These are phyloP conservation scores for Naematelia encephala DNA, from an alignment of 768 basidiomycete species.

Conservation along the genomic window DNA sequence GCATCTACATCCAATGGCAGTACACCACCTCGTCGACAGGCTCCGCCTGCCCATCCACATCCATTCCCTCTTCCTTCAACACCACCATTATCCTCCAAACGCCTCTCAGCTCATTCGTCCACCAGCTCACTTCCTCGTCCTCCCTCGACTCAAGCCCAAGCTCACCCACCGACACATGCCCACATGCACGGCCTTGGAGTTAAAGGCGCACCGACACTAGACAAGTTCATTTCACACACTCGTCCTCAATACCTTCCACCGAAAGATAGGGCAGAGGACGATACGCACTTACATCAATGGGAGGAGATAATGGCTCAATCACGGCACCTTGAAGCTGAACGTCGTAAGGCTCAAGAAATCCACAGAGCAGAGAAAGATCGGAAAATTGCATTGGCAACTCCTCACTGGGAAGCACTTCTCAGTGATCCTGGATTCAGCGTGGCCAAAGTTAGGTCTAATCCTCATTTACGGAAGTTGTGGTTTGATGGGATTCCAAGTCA, in stretches of 20 bases:
- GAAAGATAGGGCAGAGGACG: constrained; percentile 45
- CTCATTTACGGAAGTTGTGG: constrained; percentile 40
- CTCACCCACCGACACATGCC: not conserved
- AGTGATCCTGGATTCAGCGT: constrained; percentile 25
- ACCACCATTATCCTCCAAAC: constrained; percentile 11
- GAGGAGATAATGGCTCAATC: constrained; percentile 47
- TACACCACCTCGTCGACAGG: constrained; percentile 25
- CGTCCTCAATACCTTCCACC: constrained; percentile 45
- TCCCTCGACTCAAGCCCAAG: not conserved
- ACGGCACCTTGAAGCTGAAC: constrained; percentile 32
- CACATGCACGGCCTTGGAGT: constrained; percentile 22
- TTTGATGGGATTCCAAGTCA: constrained; percentile 45
- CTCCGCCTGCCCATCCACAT: constrained; percentile 43
- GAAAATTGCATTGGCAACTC: constrained; percentile 29
- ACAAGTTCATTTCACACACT: constrained; percentile 43
- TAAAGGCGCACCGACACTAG: constrained; percentile 32
- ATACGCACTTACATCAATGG: constrained; percentile 46
- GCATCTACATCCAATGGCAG: not conserved
- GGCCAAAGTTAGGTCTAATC: constrained; percentile 27
- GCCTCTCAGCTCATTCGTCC: constrained; percentile 16
- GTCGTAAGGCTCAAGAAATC: constrained; percentile 19
- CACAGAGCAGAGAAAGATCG: constrained; percentile 37
- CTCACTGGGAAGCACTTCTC: constrained; percentile 42
- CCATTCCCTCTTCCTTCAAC: constrained; percentile 32
- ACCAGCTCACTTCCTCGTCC: constrained; percentile 6